Conservation (phyloP, 1,284 basidiomycete species). For the Rhodotorula sp. region DNA sequence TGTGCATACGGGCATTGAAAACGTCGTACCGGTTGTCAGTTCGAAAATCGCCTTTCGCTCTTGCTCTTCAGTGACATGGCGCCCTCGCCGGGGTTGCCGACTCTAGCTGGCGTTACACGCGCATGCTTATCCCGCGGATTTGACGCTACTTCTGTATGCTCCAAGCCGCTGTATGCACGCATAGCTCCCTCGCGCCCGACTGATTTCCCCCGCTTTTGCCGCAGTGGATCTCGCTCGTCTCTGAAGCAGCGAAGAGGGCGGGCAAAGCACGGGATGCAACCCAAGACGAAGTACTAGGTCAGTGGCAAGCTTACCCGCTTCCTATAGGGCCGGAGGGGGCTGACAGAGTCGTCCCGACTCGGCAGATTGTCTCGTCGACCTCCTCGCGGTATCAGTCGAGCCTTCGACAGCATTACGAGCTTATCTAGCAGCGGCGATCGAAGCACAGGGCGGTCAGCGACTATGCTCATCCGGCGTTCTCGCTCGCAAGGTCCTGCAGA, state of each 20-base stretch:
- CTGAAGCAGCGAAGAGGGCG: not conserved
- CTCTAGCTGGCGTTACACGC: slow-evolving; percentile 5
- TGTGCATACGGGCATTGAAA: not conserved
- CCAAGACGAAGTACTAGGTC: not conserved
- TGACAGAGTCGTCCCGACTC: not conserved
- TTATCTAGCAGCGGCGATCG: not conserved
- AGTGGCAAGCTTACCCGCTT: not conserved
- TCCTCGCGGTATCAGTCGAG: not conserved
- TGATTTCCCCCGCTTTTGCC: not conserved
- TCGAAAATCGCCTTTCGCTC: not conserved
- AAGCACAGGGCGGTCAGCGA: not conserved
- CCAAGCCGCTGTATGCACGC: not conserved
- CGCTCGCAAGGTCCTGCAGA: no score
- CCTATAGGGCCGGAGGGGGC: not conserved
- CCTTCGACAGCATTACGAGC: not conserved
- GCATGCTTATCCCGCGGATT: slow-evolving; percentile 8
- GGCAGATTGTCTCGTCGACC: slow-evolving; percentile 7
- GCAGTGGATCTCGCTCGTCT: slow-evolving; percentile 21
- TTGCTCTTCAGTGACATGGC: not conserved
- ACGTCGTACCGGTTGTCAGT: not conserved
- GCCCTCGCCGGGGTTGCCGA: not conserved
- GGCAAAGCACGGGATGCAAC: not conserved
- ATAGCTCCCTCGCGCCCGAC: not conserved
- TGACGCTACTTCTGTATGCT: not conserved
- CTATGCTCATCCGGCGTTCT: not conserved